phyloP scores from a whole-genome alignment of 1,284 basidiomycete species.

The Ustilago vetiveriae region DNA sequence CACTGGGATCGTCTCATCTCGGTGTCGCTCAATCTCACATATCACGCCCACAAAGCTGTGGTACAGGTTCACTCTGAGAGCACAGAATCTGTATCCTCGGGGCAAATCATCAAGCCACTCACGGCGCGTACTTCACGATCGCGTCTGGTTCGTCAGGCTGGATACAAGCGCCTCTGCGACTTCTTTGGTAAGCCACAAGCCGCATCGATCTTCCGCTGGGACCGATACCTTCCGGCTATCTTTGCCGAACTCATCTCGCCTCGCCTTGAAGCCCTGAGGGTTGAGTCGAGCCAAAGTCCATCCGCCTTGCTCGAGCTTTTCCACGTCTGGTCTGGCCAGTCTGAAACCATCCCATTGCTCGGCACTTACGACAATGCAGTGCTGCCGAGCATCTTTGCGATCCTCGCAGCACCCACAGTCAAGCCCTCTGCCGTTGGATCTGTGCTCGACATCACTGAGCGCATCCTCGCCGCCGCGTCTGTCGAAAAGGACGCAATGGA shows the following conservation, averaged over 20 bases:
- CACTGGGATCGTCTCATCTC: slow-evolving; percentile 56
- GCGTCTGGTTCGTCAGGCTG: slow-evolving; percentile 77
- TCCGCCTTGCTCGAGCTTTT: slow-evolving; percentile 89
- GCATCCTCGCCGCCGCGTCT: slow-evolving; percentile 71
- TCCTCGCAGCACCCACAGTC: slow-evolving; percentile 82
- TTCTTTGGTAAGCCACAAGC: slow-evolving; percentile 75
- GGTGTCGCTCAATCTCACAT: slow-evolving; percentile 54
- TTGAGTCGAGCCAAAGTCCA: slow-evolving; percentile 90
- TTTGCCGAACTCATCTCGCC: slow-evolving; percentile 83
- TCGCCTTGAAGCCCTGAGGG: slow-evolving; percentile 78
- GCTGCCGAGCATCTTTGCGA: slow-evolving; percentile 82
- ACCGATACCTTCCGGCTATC: slow-evolving; percentile 75
- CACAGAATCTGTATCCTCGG: slow-evolving; percentile 3
- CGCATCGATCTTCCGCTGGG: slow-evolving; percentile 76
- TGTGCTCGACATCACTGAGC: slow-evolving; percentile 87
- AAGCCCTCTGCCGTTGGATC: slow-evolving; percentile 83
- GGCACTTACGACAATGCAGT: slow-evolving; percentile 77
- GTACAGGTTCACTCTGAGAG: slow-evolving; percentile 27
- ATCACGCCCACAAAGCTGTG: slow-evolving; percentile 45
- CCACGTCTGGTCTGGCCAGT: slow-evolving; percentile 77
- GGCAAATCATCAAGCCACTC: slow-evolving; percentile 11
- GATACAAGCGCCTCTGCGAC: slow-evolving; percentile 85
- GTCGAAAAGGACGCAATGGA: slow-evolving; percentile 25
- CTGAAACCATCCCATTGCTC: slow-evolving; percentile 74
- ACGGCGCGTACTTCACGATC: slow-evolving; percentile 32